A percentile compares a stretch with the other conserved stretches of the same genome.
Evolutionary conservation across 2,329 filamentous ascomycete species (phyloP).

Genomic region (Fusarium abutilonis): DNA sequence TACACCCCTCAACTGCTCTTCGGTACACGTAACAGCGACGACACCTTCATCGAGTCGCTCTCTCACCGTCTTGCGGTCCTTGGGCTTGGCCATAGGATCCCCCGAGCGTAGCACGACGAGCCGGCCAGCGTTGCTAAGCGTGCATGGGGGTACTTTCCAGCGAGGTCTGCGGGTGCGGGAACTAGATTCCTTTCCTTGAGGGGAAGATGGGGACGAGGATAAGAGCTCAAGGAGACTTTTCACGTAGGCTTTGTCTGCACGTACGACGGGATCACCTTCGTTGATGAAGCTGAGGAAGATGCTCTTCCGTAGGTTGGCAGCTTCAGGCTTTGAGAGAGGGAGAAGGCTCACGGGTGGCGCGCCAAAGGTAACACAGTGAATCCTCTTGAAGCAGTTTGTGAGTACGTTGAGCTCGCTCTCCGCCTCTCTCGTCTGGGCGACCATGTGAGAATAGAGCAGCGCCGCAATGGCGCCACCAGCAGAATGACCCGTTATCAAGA

Average conservation of each 20-base stretch:
- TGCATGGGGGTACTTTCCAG: constrained; percentile 74
- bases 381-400: constrained; percentile 75
- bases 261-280: constrained; percentile 82
- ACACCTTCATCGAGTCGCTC: constrained; percentile 67
- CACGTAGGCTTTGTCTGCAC: constrained; percentile 81
- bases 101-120: constrained; percentile 72
- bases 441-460: constrained; percentile 84
- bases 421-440: constrained; percentile 64
- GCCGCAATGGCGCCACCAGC: constrained; percentile 86
- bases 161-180: constrained; percentile 49
- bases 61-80: constrained; percentile 59
- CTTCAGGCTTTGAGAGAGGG: constrained; percentile 70
- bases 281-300: constrained; percentile 85
- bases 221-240: constrained; percentile 77
- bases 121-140: constrained; percentile 75
- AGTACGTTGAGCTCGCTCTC: constrained; percentile 75
- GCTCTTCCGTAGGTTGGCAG: constrained; percentile 65
- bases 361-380: constrained; percentile 90
- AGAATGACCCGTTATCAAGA: constrained; percentile 87
- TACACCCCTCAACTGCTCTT: constrained; percentile 73
- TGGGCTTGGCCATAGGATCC: constrained; percentile 50
- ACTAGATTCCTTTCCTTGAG: constrained; percentile 28
- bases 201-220: constrained; percentile 60
- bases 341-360: constrained; percentile 79
- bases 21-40: constrained; percentile 73